phyloP scores from a whole-genome alignment of 164 flowering plant genomes.

The Berberis thunbergii region DNA sequence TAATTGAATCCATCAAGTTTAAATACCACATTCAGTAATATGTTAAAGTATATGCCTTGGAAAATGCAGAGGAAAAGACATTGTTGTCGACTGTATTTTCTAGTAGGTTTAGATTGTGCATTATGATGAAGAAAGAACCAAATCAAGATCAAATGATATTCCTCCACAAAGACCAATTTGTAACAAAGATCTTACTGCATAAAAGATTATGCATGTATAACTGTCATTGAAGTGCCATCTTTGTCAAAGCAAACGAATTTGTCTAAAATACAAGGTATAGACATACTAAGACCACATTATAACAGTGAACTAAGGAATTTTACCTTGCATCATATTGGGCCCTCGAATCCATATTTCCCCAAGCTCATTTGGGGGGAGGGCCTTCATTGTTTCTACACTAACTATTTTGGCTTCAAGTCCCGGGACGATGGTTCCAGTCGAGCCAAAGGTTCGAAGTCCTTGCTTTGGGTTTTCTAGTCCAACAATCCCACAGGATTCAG shows the following conservation, averaged over 20 bases:
- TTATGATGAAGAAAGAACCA: no score
- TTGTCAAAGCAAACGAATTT: background rate
- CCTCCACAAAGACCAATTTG: no score
- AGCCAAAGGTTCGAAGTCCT: constrained; percentile 50
- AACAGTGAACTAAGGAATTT: background rate
- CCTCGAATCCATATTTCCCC: constrained; percentile 76
- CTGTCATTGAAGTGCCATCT: no score
- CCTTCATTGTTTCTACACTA: constrained; percentile 50
- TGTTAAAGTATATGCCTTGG: no score
- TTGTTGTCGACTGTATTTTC: no score
- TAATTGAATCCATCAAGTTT: no score
- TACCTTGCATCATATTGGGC: constrained; percentile 64
- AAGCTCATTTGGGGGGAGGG: constrained; percentile 63
- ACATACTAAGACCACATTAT: background rate
- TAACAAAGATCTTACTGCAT: no score
- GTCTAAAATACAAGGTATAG: background rate
- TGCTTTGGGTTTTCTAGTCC: constrained; percentile 36
- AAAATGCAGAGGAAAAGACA: no score
- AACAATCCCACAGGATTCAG: constrained; percentile 76
- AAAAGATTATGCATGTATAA: no score
- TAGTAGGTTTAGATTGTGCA: no score
- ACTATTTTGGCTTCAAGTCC: constrained; percentile 77
- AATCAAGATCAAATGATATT: no score
- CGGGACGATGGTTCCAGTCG: constrained; percentile 59
- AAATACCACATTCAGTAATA: no score